Evolutionary conservation across 305 asterid genomes (phyloP).

Genomic region (Ajuga reptans): DNA sequence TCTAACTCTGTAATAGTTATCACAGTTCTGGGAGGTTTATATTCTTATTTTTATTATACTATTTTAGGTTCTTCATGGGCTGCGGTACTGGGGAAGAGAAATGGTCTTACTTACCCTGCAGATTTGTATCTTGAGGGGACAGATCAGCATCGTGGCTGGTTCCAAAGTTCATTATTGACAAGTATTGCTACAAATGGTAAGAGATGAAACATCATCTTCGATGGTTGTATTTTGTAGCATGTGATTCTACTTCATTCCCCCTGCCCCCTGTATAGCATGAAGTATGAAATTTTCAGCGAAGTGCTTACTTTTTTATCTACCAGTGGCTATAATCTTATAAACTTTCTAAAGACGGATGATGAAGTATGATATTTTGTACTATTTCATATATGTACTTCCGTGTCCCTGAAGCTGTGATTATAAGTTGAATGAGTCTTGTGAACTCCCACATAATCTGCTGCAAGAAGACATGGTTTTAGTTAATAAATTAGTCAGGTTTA

Average conservation of each 20-base stretch:
- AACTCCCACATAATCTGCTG: not conserved
- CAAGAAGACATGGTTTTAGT: not conserved
- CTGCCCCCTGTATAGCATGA: not conserved
- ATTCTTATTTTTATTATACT: constrained; percentile 1
- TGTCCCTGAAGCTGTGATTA: not conserved
- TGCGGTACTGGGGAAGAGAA: constrained; percentile 80
- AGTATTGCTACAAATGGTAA: constrained; percentile 89
- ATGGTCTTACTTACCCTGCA: constrained; percentile 73
- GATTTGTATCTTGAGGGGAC: constrained; percentile 97
- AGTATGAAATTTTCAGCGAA: not conserved
- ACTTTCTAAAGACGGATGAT: not conserved
- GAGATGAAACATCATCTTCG: constrained; percentile 10
- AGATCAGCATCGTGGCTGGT: constrained; percentile 99
- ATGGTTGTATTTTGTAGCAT: constrained; percentile 8
- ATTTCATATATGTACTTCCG: not conserved
- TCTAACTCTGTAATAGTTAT: not conserved
- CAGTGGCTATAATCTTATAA: not conserved
- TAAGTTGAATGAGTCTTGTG: not conserved
- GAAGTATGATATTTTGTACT: not conserved
- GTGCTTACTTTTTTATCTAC: not conserved
- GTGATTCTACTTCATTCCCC: constrained; percentile 1
- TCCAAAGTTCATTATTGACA: constrained; percentile 87
- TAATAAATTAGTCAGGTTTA: not conserved
- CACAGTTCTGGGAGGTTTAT: not conserved
- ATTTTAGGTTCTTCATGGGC: constrained; percentile 95